Base-by-base conservation (phyloP, 208 protist genomes). In the Trypanosoma cruzi region DNA sequence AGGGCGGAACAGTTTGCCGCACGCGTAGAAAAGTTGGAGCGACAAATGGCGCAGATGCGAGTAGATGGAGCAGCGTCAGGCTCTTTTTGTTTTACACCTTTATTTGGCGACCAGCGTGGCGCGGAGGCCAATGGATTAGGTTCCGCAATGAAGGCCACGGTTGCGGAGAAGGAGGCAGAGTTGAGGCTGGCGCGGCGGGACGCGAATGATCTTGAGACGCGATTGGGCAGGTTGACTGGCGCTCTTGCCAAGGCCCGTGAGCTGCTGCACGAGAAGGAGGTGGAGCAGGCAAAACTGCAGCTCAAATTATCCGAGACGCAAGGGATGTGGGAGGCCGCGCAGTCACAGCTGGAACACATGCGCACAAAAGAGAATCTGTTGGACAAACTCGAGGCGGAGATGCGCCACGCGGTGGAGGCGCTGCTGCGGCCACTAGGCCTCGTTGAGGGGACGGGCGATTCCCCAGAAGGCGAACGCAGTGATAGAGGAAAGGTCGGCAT, bases 161-260 rank as follows among this genome's bases (percentile, higher is more conserved):
- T 62, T 20, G 53, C 42, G n/a, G 40, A 16, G 31, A n/a, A 54
- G 40, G 54, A 62, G 22, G 36, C 59, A 28, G 64, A 70, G 42
- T 31, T 70, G 28, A 44, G 42, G 24, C 22, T 24, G n/a, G 22
- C 42, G n/a, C 54, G 36, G 40, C 5, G 48, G 26, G 53, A 36
- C 34, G 64, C 54, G n/a, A 31, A 16, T 10, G n/a, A 50, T 18
- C 34, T 40, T 28, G 55, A 37, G n/a, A 42, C 40, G 4, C 52
- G 54, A 4, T 29, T 32, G 22, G 48, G 26, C 10, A 24, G 61
- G 40, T 37, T 70, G 31, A 63, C 37, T 31, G 53, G 31, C 18
- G 52, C 31, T 2, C 36, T 70, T 16, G 52, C 18, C 11, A 54
- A 52, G 29, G 28, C 54, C 22, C 64, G 36, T 16, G 54, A 59